Base-by-base conservation (phyloP, 2,329 filamentous ascomycete genomes). In the Hymenoscyphus repandus region DNA sequence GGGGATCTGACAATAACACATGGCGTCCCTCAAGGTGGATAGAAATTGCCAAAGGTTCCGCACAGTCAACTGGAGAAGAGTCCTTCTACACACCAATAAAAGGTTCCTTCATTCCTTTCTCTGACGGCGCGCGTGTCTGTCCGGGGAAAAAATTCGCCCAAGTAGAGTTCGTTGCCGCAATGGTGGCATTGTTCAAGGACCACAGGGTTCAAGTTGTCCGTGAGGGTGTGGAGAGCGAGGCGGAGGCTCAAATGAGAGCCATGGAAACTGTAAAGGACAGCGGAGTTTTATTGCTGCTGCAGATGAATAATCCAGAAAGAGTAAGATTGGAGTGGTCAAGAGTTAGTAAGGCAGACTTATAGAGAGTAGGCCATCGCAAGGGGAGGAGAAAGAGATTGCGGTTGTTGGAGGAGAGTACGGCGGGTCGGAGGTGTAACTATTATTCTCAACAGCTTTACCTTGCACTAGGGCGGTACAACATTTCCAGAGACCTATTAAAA, bases 71-170 rank as follows among this genome's bases (percentile, higher is more conserved):
- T n/a, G 6, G n/a, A 33, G 30, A 13, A 13, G 42, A 45, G 18
- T 6, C 22, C n/a, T 15, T 45, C 10, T 18, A 32, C 1, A 18
- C 30, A 6, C 30, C 30, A 15, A 12, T n/a, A 6, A 47, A 39
- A 32, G 38, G 46, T 27, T 45, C 56, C 4, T 66, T 58, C 52
- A 49, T 63, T n/a, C 57, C 64, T 6, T 66, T 64, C 31, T 55
- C 54, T 2, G 62, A 64, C 20, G 64, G 64, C 13, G 40, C 52
- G 31, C 54, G 64, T 17, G 52, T 50, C 11, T 66, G 64, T 41
- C 53, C 64, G 6, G 64, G 64, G 10, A 59, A 56, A 46, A 61
- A 60, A 34, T 66, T 66, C 54, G 62, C 61, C 13, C 54, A 62
- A 33, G 62, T 66, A 4, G 63, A 65, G 53, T 58, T 65, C 49